Evolutionary conservation across 1,139 yeast species (phyloP), one percentile per base, ranked within the genome.

Genomic region (Petasospora fabianii): DNA sequence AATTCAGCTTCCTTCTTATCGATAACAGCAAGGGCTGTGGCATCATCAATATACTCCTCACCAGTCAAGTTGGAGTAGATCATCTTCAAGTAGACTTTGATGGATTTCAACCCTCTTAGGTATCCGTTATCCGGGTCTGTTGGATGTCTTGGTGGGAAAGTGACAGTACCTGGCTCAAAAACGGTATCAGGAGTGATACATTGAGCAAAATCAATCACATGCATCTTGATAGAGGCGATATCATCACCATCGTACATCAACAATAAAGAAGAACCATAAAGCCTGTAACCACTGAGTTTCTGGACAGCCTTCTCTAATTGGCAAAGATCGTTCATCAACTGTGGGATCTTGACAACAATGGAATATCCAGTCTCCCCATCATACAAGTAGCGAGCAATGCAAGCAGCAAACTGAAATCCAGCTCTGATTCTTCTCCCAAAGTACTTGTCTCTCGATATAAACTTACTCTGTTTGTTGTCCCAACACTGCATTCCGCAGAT

Each of bases 401-500:
- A 78, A 41, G 81, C 73, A 19, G 83, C 78, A 63, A 94, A 90
- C 54, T 85, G 84, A 49, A 69, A 65, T 0, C 97, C 96, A n/a
- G 74, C 75, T 42, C 65, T 71, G 8, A 94, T 75, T 35, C 75
- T 65, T 44, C 99, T 74, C 2, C 99, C 99, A 62, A 83, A 90
- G 61, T 92, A 94, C 65, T 92, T 92, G 64, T 92, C 97, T 47
- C 82, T 76, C 47, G 78, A 78, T 46, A 84, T 73, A 46, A 75
- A 84, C 39, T 65, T 65, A 22, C 66, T 60, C 7, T 56, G 54
- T 13, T 60, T 54, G 7, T 62, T 53, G 55, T 85, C 80, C 83
- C 90, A 86, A 19, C 82, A 83, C 60, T 92, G 96, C 76, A 94
- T 77, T 6, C 99, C 99, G 65, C 99, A 94, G 16, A 94, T 77